A percentile compares a stretch with the other conserved stretches of the same genome.
phyloP scores from a whole-genome alignment of 2,329 filamentous ascomycete species.

The Zelopaecilomyces penicillatus region DNA sequence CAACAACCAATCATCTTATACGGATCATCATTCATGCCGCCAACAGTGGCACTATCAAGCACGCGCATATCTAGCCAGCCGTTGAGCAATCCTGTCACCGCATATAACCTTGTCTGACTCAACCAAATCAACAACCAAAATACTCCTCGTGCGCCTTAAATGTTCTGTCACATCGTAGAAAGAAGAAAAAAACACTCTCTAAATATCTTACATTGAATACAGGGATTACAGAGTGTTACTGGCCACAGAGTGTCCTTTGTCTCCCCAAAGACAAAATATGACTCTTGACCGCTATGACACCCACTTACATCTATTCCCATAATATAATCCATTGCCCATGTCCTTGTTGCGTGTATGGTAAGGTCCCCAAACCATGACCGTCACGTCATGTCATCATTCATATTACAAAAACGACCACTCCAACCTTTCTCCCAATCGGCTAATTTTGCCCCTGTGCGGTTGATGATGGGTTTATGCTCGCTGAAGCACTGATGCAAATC shows the following conservation, averaged over 20 bases:
- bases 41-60: no score
- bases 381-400: no score
- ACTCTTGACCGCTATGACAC: slow-evolving; percentile 2
- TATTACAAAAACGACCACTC: no score
- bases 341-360: no score
- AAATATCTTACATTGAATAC: slow-evolving; percentile 30
- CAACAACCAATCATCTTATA: no score
- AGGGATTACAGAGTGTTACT: slow-evolving; percentile 24
- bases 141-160: slow-evolving; percentile 14
- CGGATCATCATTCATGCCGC: no score
- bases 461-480: slow-evolving; percentile 16
- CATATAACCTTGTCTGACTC: no score
- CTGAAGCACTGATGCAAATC: slow-evolving; percentile 27
- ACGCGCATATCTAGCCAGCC: no score
- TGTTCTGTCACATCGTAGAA: slow-evolving; percentile 18
- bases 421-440: no score
- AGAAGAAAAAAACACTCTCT: neutral
- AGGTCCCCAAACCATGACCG: no score
- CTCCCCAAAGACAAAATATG: slow-evolving; percentile 19
- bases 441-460: no score
- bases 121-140: neutral
- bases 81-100: no score
- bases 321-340: slow-evolving; percentile 3
- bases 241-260: slow-evolving; percentile 9
- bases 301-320: slow-evolving; percentile 11